Evolutionary conservation across 2,329 filamentous ascomycete species (phyloP), one percentile per base, ranked within the genome.

Genomic region (Metarhizium brunneum): DNA sequence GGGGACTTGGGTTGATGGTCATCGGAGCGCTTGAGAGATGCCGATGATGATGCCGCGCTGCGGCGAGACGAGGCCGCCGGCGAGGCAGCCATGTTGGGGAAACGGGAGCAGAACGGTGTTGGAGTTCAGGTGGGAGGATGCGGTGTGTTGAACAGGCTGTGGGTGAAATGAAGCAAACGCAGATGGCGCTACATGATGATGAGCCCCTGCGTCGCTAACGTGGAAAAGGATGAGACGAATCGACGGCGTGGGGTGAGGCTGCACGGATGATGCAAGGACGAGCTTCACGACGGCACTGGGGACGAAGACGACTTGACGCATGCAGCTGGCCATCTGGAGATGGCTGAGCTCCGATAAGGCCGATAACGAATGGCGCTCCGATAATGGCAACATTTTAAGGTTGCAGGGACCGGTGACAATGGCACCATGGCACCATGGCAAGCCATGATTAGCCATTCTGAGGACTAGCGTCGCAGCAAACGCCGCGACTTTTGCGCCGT

Each of bases 31-130:
- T 66, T 64, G 35, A 70, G 66, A 8, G 70, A 73, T 47, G 62
- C 64, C 36, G 64, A 62, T 18, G 71, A 73, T 8, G 71, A 73
- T 55, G 64, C 68, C 30, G 68, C 62, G 60, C 70, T 71, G 40
- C 69, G 69, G 48, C 70, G 69, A 52, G 67, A 63, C 47, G 70
- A 72, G 29, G 65, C 62, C 49, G 63, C 62, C 11, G 70, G 66
- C 4, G 71, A 72, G 54, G 65, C 62, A 49, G 70, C 70, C 70
- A 73, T 72, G 61, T 47, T 64, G 56, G 55, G 35, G 14, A 18
- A 43, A 18, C 2, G 47, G 38, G 16, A 38, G 51, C 36, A 47
- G 42, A 32, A 43, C 16, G 18, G 49, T 38, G 18, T 51, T 25
- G 29, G 32, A 16, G 45, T 30, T 29, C 10, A 10, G 47, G n/a